phyloP scores from a whole-genome alignment of 148 eudicot genomes.

The Diospyros kaki region DNA sequence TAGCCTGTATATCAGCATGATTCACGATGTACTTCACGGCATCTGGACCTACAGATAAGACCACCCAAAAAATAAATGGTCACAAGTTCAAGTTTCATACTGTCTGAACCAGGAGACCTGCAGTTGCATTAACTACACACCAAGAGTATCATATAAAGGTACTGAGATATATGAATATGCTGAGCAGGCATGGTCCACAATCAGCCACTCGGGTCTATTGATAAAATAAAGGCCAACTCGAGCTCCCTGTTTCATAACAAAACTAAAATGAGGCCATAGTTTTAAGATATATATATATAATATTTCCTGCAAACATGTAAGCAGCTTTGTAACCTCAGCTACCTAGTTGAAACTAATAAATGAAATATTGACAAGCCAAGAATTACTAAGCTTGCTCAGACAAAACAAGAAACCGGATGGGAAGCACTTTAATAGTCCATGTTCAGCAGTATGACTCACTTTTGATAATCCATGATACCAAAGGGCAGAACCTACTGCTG shows the following conservation, averaged over 20 bases:
- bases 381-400: no score
- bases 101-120: constrained; percentile 9
- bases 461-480: constrained; percentile 53
- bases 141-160: constrained; percentile 91
- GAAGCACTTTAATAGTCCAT: not conserved
- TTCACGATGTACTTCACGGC: constrained; percentile 87
- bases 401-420: no score
- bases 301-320: not conserved
- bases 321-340: not conserved
- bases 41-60: constrained; percentile 73
- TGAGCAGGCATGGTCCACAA: constrained; percentile 95
- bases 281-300: not conserved
- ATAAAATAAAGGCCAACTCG: constrained; percentile 84
- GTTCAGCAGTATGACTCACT: constrained; percentile 34
- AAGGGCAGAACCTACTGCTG: constrained; percentile 88
- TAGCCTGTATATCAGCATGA: constrained; percentile 85
- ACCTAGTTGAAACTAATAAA: no score
- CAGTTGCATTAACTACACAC: constrained; percentile 37
- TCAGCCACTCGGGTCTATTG: constrained; percentile 90
- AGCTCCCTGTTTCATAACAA: constrained; percentile 57
- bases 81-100: not conserved
- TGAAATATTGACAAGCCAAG: no score
- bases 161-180: constrained; percentile 87
- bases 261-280: not conserved
- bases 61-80: constrained; percentile 12